phyloP scores from a whole-genome alignment of 2,329 filamentous ascomycete genomes.

The Pseudocercospora fijiensis region DNA sequence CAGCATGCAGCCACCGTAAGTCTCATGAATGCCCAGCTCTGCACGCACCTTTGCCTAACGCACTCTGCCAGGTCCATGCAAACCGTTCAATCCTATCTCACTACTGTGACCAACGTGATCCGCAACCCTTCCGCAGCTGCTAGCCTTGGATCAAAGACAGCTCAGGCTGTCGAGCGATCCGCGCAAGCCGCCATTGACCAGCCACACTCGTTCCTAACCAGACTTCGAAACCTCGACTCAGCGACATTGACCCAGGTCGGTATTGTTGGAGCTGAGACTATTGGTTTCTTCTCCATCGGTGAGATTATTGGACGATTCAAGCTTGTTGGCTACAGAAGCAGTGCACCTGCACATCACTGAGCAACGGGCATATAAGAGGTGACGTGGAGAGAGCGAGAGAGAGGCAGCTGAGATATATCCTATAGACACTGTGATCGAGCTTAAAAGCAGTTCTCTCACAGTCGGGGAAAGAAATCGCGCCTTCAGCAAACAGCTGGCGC shows the following conservation, averaged over 20 bases:
- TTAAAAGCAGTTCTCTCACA: slow-evolving; percentile 9
- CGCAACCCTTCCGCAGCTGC: slow-evolving; percentile 59
- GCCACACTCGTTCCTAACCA: slow-evolving; percentile 55
- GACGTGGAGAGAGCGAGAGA: background rate
- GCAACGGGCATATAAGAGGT: slow-evolving; percentile 4
- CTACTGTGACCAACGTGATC: slow-evolving; percentile 68
- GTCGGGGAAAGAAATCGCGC: slow-evolving; percentile 10
- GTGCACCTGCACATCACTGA: slow-evolving; percentile 26
- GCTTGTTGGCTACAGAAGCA: slow-evolving; percentile 75
- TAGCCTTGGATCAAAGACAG: slow-evolving; percentile 46
- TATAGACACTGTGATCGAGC: slow-evolving; percentile 15
- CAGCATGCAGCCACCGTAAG: slow-evolving; percentile 95
- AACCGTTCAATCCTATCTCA: slow-evolving; percentile 84
- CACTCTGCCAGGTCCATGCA: slow-evolving; percentile 61
- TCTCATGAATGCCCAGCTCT: background rate
- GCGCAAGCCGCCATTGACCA: slow-evolving; percentile 55
- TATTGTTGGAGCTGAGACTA: slow-evolving; percentile 77
- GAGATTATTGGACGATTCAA: slow-evolving; percentile 97
- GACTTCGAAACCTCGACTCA: slow-evolving; percentile 67
- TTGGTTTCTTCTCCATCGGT: slow-evolving; percentile 97
- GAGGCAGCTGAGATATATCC: slow-evolving; percentile 12
- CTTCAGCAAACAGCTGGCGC: slow-evolving; percentile 18
- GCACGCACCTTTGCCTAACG: background rate
- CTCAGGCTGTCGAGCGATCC: slow-evolving; percentile 44
- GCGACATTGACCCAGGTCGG: slow-evolving; percentile 70